phyloP scores from a whole-genome alignment of 345 rosid species.

The Lepidium didymum region DNA sequence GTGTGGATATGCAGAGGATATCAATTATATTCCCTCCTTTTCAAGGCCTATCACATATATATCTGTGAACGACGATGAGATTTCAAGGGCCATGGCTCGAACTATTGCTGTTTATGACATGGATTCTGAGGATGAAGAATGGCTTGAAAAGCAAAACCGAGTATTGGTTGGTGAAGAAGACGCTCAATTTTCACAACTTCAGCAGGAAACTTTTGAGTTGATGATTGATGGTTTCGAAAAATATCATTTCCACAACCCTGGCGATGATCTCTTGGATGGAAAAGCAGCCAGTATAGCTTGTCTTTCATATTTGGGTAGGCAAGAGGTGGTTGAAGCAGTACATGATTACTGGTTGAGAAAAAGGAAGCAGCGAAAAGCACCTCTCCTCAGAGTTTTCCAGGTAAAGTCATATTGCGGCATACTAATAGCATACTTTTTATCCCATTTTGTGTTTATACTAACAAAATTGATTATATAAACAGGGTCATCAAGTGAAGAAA shows the following conservation, averaged over 20 bases:
- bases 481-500: slow-evolving; percentile 61
- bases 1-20: slow-evolving; percentile 36
- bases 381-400: slow-evolving; percentile 80
- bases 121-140: slow-evolving; percentile 92
- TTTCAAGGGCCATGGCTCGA: slow-evolving; percentile 69
- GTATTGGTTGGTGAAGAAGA: slow-evolving; percentile 27
- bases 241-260: slow-evolving; percentile 45
- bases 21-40: slow-evolving; percentile 25
- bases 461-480: slow-evolving; percentile 13
- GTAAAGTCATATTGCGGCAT: slow-evolving; percentile 30
- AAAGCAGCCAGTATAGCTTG: slow-evolving; percentile 32
- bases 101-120: slow-evolving; percentile 68
- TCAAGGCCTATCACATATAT: slow-evolving; percentile 55
- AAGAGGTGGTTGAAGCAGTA: slow-evolving; percentile 65
- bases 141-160: slow-evolving; percentile 60
- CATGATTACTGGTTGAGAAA: slow-evolving; percentile 66
- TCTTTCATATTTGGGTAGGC: slow-evolving; percentile 48
- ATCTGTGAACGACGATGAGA: slow-evolving; percentile 51
- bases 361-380: slow-evolving; percentile 55
- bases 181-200: slow-evolving; percentile 33
- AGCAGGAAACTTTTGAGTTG: slow-evolving; percentile 64
- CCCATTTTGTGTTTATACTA: neutral
- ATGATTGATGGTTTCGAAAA: slow-evolving; percentile 90
- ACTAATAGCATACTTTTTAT: neutral
- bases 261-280: slow-evolving; percentile 36